Evolutionary conservation across 2,329 filamentous ascomycete species (phyloP), one percentile per base, ranked within the genome.

Genomic region (Aspergillus neoniger): DNA sequence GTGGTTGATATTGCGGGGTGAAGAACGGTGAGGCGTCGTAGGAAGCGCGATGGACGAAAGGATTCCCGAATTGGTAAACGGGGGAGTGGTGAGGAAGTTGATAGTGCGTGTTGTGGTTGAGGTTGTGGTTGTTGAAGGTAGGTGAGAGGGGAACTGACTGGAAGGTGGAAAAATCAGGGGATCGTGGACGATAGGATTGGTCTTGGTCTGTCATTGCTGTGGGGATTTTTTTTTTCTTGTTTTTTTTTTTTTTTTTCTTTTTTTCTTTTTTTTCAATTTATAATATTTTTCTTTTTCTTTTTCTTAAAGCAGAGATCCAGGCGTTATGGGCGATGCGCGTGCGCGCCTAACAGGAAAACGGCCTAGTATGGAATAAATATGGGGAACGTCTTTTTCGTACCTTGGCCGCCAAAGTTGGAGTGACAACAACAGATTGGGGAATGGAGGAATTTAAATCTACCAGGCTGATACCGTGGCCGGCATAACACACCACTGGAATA

Each of bases 141-240:
- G 71, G 68, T 63, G 77, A 72, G 64, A 78, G 73, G 67, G 74
- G 69, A 60, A 36, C 32, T 36, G 77, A 69, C 67, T 79, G 70
- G 70, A 81, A 78, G 70, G 76, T 79, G 63, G 83, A 83, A 66
- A 86, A 77, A 67, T 82, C 79, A 68, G 81, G 81, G 48, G 80
- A 82, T 70, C 75, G 76, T 63, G 80, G 80, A 67, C 79, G 76
- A 72, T 82, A 81, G 30, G 74, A 73, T 58, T 74, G 77, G 65
- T 79, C 75, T 68, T 75, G 74, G 65, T 78, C 77, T 71, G 76
- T 79, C 77, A 79, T 79, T 67, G 71, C 72, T 77, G 67, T 62
- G 64, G 63, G 58, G 60, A 59, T 52, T 50, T 41, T 41, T 50
- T 63, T 60, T 58, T 58, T 55, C 53, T n/a, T 54, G 53, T 41